Evolutionary conservation across 352 stramenopile species (phyloP), one percentile per base, ranked within the genome.

Genomic region (Globisporangium nodosum): DNA sequence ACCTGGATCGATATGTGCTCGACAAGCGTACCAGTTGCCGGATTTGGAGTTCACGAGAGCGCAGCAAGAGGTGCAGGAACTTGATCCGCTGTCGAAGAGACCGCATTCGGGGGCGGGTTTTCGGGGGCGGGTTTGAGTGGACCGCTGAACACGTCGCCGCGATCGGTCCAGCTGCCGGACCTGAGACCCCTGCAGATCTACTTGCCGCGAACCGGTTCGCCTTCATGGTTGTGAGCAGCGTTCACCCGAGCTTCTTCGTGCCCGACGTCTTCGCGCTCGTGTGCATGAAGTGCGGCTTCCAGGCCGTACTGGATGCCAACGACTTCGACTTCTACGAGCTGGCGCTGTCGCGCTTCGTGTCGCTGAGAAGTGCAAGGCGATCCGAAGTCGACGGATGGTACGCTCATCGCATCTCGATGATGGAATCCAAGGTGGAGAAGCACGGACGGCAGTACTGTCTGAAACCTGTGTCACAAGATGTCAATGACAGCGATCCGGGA

Each of bases 281-380:
- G 7, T 94, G 85, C 58, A 67, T 75, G 24, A 88, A 85, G 31
- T 91, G 85, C 27, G 85, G 85, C 2, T 91, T 92, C 45, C 65
- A 86, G 15, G 81, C 72, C 9, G 69, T 94, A 15, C 59, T 92
- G 13, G 77, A 94, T 27, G 60, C 78, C 31, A 70, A 91, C 46
- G 84, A 96, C 50, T 96, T 90, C 60, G 74, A 90, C 58, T 92
- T 96, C 31, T 92, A 88, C 56, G 84, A 96, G 59, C 61, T 96
- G 24, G 69, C 75, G 4, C 51, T 94, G n/a, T 77, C 86, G 60
- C 78, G 86, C 15, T 96, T 96, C 56, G 80, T 96, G 13, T 96
- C 86, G 20, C 69, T 94, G 55, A 72, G 86, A 59, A 96, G 86
- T 52, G 86, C 86, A 30, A 84, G 86, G 1, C 78, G 86, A 37